Evolutionary conservation across 1,284 basidiomycete species (phyloP), one percentile per base, ranked within the genome.

Genomic region (Trichosporon ovoides): DNA sequence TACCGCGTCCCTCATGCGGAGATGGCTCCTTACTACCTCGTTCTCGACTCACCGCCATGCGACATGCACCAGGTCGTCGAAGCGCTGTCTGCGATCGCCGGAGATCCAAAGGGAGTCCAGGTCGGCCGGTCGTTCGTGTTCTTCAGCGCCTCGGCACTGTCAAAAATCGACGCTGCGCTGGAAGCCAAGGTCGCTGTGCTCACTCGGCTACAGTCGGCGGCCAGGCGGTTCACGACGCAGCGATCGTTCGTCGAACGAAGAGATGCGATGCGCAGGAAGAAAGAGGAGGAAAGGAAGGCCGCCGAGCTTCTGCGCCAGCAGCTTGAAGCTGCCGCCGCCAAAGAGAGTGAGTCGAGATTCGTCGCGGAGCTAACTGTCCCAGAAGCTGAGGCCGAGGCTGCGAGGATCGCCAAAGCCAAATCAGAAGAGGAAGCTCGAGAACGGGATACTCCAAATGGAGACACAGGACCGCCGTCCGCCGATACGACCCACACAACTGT

Each of bases 81-180:
- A 38, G 43, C 52, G 34, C 51, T 63, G 19, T 57, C 54, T 22
- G 56, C 34, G 10, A 51, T 59, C 19, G 61, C 53, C 6, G 58
- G 53, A 19, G 61, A 60, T 18, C 38, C 20, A 13, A 56, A 63
- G 20, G 61, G 58, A 1, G 61, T 63, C 5, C 61, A 63, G 51
- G 58, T 63, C 7, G 61, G 61, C 31, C 34, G 52, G 35, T 52
- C 56, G 24, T 52, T 58, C 50, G 58, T 63, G 34, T 63, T 60
- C 53, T 58, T 63, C 56, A 56, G 54, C 9, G 53, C 55, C 5
- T 38, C 24, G 3, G 58, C 58, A 10, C 52, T 62, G 31, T 40
- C 55, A 28, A 53, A 56, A 19, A 56, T 62, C 35, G 58, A 60
- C 38, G 24, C 55, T 37, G 53, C 54, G 24, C 56, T 63, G 22